phyloP scores from a whole-genome alignment of 305 asterid species.

The Fraxinus sp. region DNA sequence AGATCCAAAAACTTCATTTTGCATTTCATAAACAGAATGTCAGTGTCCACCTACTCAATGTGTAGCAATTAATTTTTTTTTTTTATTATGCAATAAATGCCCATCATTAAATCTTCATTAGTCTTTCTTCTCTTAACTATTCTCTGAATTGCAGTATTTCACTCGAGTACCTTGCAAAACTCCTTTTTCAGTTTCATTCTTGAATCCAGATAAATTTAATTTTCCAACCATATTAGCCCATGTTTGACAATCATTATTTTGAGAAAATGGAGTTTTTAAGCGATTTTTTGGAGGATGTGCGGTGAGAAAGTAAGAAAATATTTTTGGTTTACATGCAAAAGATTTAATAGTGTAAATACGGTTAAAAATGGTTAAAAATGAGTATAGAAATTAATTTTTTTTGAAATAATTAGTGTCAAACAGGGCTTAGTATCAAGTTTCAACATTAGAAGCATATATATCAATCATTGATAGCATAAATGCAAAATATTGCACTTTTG shows the following conservation, averaged over 20 bases:
- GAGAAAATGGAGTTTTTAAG: no score
- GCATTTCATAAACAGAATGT: neutral
- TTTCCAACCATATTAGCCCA: neutral
- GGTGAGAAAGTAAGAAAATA: no score
- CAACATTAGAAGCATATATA: neutral
- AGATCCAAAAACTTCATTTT: neutral
- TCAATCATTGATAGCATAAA: neutral
- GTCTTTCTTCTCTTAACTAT: neutral
- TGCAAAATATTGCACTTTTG: neutral
- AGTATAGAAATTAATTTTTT: no score
- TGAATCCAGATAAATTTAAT: neutral
- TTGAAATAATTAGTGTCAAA: no score
- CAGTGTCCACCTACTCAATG: neutral
- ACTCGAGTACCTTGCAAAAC: neutral
- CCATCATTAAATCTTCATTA: neutral
- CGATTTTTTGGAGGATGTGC: no score
- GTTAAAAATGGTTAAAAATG: no score
- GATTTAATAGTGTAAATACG: no score
- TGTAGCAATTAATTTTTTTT: neutral
- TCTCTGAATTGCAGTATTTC: neutral
- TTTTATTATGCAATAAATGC: neutral
- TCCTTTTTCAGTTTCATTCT: neutral
- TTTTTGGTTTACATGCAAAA: no score
- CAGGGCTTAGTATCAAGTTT: neutral
- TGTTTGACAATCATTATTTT: no score